Percentiles rank a stretch among this genome's conserved stretches.
phyloP scores from a whole-genome alignment of 2,329 filamentous ascomycete species.

The Talaromyces verruculosus region DNA sequence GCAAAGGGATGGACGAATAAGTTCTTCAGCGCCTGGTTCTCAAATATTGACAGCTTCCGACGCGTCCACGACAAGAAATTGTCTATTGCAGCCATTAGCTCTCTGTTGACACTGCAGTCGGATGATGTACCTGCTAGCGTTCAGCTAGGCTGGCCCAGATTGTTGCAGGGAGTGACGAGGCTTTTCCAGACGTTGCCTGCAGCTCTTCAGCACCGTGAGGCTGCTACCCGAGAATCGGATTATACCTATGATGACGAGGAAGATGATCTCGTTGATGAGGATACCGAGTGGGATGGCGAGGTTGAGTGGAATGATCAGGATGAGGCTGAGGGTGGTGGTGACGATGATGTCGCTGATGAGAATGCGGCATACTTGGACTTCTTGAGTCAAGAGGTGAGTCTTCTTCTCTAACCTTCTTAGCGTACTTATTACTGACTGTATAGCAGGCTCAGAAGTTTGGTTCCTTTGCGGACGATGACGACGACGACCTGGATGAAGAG shows the following conservation, averaged over 20 bases:
- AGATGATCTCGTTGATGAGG: conserved; percentile 68
- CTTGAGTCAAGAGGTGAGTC: conserved; percentile 76
- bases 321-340: conserved; percentile 60
- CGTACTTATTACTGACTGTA: background rate
- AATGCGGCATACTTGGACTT: conserved; percentile 95
- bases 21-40: conserved; percentile 98
- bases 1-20: conserved; percentile 93
- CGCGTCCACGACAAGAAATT: conserved; percentile 98
- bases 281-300: conserved; percentile 78
- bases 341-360: conserved; percentile 76
- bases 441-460: conserved; percentile 77
- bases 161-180: conserved; percentile 83
- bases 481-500: conserved; percentile 90
- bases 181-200: conserved; percentile 88
- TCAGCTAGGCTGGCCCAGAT: conserved; percentile 88
- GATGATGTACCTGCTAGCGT: conserved; percentile 88
- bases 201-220: conserved; percentile 87
- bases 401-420: background rate
- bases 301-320: conserved; percentile 67
- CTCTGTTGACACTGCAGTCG: conserved; percentile 74
- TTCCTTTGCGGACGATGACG: conserved; percentile 67
- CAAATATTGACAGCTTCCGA: conserved; percentile 87
- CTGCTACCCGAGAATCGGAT: conserved; percentile 86
- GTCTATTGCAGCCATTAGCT: conserved; percentile 88
- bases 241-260: conserved; percentile 73